Conservation (phyloP, 208 protist species). For the Crithidia thermophila region DNA sequence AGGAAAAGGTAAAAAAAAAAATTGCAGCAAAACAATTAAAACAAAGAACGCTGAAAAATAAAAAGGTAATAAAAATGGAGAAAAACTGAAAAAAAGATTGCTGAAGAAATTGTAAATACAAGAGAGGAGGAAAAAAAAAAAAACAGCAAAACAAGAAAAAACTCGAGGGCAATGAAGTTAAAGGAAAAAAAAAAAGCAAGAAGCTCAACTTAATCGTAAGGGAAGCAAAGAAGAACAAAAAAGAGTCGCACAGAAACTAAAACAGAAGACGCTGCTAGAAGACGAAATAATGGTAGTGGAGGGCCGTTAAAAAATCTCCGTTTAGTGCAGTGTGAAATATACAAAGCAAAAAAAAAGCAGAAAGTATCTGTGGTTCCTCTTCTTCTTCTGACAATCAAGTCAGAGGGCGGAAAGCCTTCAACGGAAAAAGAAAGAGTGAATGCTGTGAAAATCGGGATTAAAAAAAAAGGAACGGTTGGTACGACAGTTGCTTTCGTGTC, state of each 20-base stretch:
- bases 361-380: no score
- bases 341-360: no score
- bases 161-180: background rate
- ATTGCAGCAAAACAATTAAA: background rate
- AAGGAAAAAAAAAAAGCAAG: no score
- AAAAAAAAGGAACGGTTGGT: no score
- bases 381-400: no score
- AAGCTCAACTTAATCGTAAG: no score
- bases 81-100: background rate
- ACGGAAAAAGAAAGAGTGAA: slow-evolving; percentile 13
- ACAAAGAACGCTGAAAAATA: background rate
- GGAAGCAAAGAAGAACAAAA: background rate
- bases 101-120: background rate
- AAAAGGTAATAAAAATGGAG: background rate
- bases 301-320: no score
- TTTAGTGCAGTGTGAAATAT: no score
- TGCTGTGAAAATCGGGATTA: background rate
- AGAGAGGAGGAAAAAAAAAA: background rate
- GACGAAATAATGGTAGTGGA: background rate
- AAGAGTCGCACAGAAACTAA: background rate
- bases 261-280: background rate
- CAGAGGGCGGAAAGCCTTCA: no score
- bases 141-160: slow-evolving; percentile 9
- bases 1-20: background rate
- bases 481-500: no score